Base-by-base conservation (phyloP, 1,284 basidiomycete species). In the Microbotryomycetes sp. region DNA sequence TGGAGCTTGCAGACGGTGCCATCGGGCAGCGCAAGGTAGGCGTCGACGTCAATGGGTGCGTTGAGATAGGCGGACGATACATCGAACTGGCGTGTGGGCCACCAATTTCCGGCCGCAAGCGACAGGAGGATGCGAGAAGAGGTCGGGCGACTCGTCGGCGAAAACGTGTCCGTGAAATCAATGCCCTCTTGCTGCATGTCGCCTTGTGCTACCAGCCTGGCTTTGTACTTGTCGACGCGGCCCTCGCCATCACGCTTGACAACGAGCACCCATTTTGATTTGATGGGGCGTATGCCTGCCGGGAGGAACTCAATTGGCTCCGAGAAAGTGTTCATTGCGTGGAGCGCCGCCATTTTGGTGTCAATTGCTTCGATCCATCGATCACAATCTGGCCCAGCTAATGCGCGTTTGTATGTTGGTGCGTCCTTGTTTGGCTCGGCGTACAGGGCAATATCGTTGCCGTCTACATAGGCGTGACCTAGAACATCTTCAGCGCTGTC, bases 111-210 rank as follows among this genome's bases (percentile, higher is more conserved):
- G 21, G 57, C 57, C 23, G 63, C 65, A 7, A 59, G 26, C 1
- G 56, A 49, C 15, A 56, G 45, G 26, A 70, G n/a, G 1, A 76
- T 45, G 0, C 75, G 72, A 27, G 78, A 72, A 0, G 77, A 76
- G 47, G 76, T 70, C 56, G 76, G 71, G 1, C 73, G 72, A 0
- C 73, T 73, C 0, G 77, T 79, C 0, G 79, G 79, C n/a, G 79
- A 75, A 59, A 76, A 78, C 0, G 79, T 81, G 5, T 78, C 74
- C 1, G 69, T 66, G 64, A 76, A 80, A 60, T 81, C 77, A n/a
- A 72, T 54, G 0, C 80, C 78, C 24, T 70, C 73, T 1, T 75
- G 60, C 56, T 79, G 78, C 3, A 57, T 61, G 15, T 24, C 16
- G 0, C 72, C 72, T 50, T 67, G 63, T 7, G 73, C 73, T 11